Evolutionary conservation across 257 asterid species (phyloP).

Genomic region (Vinca minor): DNA sequence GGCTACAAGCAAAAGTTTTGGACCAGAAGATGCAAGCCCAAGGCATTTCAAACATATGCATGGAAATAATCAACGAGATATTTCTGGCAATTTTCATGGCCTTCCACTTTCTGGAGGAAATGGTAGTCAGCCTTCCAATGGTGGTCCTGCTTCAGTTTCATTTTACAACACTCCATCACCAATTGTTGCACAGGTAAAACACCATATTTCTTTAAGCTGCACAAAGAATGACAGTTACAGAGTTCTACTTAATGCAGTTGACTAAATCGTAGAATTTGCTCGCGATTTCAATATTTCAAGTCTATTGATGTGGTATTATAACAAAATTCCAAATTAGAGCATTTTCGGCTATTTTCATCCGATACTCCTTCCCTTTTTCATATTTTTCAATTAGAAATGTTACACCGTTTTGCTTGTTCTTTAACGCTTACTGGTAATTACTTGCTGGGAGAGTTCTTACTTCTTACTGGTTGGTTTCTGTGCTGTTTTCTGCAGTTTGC

Average conservation of each 20-base stretch:
- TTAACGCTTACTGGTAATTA: background rate
- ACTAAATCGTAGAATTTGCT: background rate
- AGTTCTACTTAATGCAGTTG: background rate
- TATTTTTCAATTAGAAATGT: background rate
- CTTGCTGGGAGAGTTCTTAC: background rate
- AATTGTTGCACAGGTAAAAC: constrained; percentile 60
- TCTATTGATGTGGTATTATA: background rate
- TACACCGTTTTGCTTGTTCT: background rate
- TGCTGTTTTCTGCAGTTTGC: background rate
- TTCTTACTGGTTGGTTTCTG: background rate
- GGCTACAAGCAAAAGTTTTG: constrained; percentile 34
- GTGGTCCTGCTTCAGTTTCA: constrained; percentile 45
- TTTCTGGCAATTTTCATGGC: constrained; percentile 56
- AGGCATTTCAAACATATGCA: constrained; percentile 50
- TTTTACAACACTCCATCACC: constrained; percentile 91
- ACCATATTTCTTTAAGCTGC: background rate
- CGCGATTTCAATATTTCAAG: background rate
- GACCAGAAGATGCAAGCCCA: constrained; percentile 66
- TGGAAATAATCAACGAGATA: constrained; percentile 52
- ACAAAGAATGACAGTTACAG: background rate
- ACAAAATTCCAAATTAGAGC: background rate
- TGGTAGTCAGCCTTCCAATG: constrained; percentile 45
- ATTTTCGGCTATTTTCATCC: background rate
- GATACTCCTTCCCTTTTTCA: background rate
- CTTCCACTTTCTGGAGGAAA: constrained; percentile 28